phyloP scores from a whole-genome alignment of 345 rosid species.

The Rhodomyrtus tomentosa region DNA sequence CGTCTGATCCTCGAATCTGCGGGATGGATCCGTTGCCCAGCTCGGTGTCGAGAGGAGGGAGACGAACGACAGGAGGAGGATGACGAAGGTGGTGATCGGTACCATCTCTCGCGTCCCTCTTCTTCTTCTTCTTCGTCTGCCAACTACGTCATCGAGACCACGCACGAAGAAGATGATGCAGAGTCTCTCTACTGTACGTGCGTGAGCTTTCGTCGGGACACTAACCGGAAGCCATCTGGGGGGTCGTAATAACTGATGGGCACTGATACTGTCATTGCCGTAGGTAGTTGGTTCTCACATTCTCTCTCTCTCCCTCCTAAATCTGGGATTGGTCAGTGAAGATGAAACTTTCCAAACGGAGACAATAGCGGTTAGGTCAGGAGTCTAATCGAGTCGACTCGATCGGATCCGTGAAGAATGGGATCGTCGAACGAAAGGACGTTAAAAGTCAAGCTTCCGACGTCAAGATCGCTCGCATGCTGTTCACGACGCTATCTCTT shows the following conservation, averaged over 20 bases:
- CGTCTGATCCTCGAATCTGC: neutral
- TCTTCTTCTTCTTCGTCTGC: neutral
- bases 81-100: conserved; percentile 12
- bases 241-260: neutral
- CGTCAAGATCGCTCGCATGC: neutral
- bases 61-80: conserved; percentile 8
- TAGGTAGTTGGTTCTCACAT: neutral
- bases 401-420: neutral
- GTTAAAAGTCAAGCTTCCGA: neutral
- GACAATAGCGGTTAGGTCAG: neutral
- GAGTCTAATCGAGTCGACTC: neutral
- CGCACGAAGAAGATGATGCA: neutral
- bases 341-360: neutral
- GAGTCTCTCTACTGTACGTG: neutral
- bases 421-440: neutral
- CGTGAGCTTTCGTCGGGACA: neutral
- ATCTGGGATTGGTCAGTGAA: neutral
- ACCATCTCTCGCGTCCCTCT: neutral
- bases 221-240: neutral
- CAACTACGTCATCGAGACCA: neutral
- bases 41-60: neutral
- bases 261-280: neutral
- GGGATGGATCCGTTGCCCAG: neutral
- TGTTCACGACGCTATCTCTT: neutral
- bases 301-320: neutral